phyloP scores from a whole-genome alignment of 345 rosid species.

The Acer negundo region DNA sequence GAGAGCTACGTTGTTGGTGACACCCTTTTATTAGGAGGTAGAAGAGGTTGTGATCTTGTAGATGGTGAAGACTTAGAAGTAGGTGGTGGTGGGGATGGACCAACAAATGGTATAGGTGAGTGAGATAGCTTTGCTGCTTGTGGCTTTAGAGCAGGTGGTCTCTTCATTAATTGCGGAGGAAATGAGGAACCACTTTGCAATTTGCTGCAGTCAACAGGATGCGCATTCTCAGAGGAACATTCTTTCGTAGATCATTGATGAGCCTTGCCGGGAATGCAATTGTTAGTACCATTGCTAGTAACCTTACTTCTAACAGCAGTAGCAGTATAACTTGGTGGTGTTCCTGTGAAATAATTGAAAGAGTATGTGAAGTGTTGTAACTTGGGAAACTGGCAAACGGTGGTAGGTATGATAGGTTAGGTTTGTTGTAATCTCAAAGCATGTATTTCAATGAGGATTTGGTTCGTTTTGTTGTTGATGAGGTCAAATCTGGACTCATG shows the following conservation, averaged over 20 bases:
- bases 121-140: constrained; percentile 15
- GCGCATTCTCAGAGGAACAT: constrained; percentile 53
- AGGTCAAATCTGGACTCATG: no score
- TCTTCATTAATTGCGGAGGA: constrained; percentile 5
- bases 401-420: constrained; percentile 38
- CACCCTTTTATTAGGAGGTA: constrained; percentile 23
- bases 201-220: constrained; percentile 59
- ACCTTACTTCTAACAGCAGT: constrained; percentile 19
- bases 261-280: constrained; percentile 51
- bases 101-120: constrained; percentile 3
- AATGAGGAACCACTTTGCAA: constrained; percentile 43
- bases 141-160: constrained; percentile 32
- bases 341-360: constrained; percentile 67
- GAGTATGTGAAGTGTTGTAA: constrained; percentile 63
- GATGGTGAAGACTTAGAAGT: constrained; percentile 49
- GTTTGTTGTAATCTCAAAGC: no score
- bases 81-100: constrained; percentile 51
- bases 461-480: no score
- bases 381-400: constrained; percentile 54
- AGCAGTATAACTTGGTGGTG: constrained; percentile 55
- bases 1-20: constrained; percentile 38
- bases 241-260: constrained; percentile 53
- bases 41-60: constrained; percentile 42
- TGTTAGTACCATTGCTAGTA: constrained; percentile 38
- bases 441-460: no score